Evolutionary conservation across 129 eudicot genomes (phyloP).

Genomic region (Cynara cardunculus): DNA sequence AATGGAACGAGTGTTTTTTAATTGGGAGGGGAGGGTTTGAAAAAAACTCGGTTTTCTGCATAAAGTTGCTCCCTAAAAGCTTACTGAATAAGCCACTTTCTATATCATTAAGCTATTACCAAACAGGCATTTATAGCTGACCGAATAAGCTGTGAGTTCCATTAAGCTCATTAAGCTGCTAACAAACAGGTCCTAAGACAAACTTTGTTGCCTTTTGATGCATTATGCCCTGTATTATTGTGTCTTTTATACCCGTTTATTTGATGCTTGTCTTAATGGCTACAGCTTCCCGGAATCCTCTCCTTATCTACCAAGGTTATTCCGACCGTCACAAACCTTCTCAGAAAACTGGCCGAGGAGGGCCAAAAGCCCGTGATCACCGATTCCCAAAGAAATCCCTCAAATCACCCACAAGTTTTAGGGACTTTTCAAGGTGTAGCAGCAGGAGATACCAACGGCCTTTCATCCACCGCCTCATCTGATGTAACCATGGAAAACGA

Average conservation of each 20-base stretch:
- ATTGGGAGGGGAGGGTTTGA: too few relatives aligned
- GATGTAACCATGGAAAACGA: conserved; percentile 59
- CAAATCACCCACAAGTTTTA: conserved; percentile 40
- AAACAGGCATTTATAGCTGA: too few relatives aligned
- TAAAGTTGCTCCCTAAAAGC: too few relatives aligned
- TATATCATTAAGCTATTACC: too few relatives aligned
- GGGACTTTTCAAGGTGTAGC: conserved; percentile 41
- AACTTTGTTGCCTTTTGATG: background rate
- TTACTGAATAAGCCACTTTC: too few relatives aligned
- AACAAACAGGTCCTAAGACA: background rate
- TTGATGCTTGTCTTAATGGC: conserved; percentile 7
- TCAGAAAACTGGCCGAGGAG: conserved; percentile 83
- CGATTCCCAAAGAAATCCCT: conserved; percentile 44
- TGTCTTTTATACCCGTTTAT: background rate
- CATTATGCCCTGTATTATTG: background rate
- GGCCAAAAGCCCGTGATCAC: conserved; percentile 55
- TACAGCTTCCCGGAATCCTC: conserved; percentile 86
- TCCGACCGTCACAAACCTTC: conserved; percentile 86
- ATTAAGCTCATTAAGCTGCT: too few relatives aligned
- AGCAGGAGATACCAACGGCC: conserved; percentile 16
- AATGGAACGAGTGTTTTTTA: too few relatives aligned
- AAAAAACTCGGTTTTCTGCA: too few relatives aligned
- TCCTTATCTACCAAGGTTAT: conserved; percentile 78
- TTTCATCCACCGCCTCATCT: conserved; percentile 71
- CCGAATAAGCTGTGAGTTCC: too few relatives aligned